Percentiles rank a stretch among this genome's conserved stretches.
Evolutionary conservation across 768 basidiomycete species (phyloP).

Genomic region (Suillus brevipes): DNA sequence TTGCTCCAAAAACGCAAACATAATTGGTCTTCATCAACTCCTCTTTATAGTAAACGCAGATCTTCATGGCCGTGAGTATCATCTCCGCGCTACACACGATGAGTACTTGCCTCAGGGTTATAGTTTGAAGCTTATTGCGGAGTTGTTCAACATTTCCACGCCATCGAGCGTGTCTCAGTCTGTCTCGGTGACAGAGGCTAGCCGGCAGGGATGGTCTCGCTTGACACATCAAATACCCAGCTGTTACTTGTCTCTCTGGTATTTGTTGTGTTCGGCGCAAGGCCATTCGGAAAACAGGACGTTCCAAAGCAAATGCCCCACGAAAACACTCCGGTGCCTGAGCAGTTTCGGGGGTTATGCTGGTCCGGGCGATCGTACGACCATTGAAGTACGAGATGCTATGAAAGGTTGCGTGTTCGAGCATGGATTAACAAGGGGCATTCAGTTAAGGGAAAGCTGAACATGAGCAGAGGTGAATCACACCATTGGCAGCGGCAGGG

Average conservation of each 20-base stretch:
- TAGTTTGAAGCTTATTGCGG: background rate
- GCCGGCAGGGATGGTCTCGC: background rate
- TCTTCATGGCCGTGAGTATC: background rate
- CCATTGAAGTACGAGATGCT: background rate
- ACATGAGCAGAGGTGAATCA: background rate
- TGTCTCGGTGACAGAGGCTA: background rate
- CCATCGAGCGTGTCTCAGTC: background rate
- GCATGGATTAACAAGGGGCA: background rate
- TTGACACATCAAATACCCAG: background rate
- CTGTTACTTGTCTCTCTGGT: background rate
- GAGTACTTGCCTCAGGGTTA: background rate
- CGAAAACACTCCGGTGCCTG: background rate
- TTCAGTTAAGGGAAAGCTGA: background rate
- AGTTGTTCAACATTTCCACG: background rate
- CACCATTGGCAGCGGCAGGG: background rate
- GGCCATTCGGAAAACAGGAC: background rate
- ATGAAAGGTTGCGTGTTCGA: background rate
- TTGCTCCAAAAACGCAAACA: background rate
- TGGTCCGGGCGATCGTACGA: background rate
- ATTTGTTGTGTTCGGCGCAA: background rate
- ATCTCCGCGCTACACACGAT: background rate
- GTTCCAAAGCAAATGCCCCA: background rate
- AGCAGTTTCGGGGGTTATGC: background rate
- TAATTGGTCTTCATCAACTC: background rate
- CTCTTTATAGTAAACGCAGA: background rate